Conservation (phyloP, 345 rosid genomes). For the Ailanthus altissimus region DNA sequence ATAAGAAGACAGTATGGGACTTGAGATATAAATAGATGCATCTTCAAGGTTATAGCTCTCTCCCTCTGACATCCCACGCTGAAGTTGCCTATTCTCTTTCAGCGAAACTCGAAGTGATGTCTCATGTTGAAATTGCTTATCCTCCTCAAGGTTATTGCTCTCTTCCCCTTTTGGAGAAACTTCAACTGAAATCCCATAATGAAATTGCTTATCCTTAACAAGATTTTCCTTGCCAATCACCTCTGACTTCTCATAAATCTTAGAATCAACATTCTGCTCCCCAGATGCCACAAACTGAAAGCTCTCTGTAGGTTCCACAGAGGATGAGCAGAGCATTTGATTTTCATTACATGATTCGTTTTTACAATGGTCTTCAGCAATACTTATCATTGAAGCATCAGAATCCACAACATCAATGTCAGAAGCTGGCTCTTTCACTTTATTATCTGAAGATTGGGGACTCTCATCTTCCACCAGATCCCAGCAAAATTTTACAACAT, state of each 20-base stretch:
- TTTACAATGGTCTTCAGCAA: constrained; percentile 14
- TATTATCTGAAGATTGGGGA: constrained; percentile 5
- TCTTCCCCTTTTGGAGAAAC: constrained; percentile 1
- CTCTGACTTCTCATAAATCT: not conserved
- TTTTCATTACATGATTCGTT: constrained; percentile 12
- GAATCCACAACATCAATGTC: not conserved
- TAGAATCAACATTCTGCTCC: constrained; percentile 9
- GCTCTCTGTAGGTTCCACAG: not conserved
- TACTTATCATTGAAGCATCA: constrained; percentile 1
- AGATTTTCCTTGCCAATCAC: not conserved
- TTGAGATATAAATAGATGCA: not conserved
- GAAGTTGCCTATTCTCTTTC: not conserved
- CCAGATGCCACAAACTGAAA: constrained; percentile 4
- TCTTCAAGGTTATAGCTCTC: not conserved
- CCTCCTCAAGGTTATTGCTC: not conserved
- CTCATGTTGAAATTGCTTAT: not conserved
- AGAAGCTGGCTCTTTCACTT: constrained; percentile 1
- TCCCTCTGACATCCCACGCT: not conserved
- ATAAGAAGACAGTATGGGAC: constrained; percentile 14
- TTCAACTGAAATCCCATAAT: not conserved
- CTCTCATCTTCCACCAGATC: constrained; percentile 31
- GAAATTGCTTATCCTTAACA: constrained; percentile 7
- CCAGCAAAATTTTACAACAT: constrained; percentile 32
- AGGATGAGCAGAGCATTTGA: constrained; percentile 10
- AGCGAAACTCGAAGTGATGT: not conserved